Base-by-base conservation (phyloP, 768 basidiomycete genomes). In the Tylopilus sp. region DNA sequence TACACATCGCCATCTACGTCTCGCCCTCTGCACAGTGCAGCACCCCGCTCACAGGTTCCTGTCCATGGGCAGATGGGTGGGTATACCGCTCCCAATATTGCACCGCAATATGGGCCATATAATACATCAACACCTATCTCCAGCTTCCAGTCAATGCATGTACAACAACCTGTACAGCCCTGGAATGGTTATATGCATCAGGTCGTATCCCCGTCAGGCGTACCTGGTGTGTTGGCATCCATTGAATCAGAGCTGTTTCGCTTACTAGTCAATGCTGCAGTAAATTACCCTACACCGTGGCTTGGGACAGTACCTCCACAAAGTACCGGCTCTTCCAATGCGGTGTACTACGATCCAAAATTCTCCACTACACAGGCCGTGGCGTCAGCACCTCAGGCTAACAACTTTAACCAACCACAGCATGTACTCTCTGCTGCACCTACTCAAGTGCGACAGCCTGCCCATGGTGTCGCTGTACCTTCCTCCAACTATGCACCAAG, bases 141-240 rank as follows among this genome's bases (percentile, higher is more conserved):
- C 21, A 20, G 41, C 21, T 49, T 40, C 41, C 60, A 53, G 13
- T 20, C 42, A 44, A 18, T 12, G 17, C 56, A 46, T 9, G 26
- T 21, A 40, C 59, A 47, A 40, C 64, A 53, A 12, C 26, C 41
- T 0, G 12, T 45, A 10, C 57, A 44, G 33, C n/a, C 48, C 33
- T 50, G 57, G 64, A 47, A 17, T 48, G 22, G 20, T 33, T 39
- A 58, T 50, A 10, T 51, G 26, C 52, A 15, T 30, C 64, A 48
- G 35, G 35, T 30, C 8, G 7, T 23, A 23, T 8, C 23, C 6
- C 20, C 26, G 5, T 38, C 53, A 12, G 30, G 26, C 3, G 13
- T 39, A 11, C 39, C 50, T 26, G 53, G 64, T 64, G 20, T 22
- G 58, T 61, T 23, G 26, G 35, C 10, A 20, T 20, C 6, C 4